Base-by-base conservation (phyloP, 164 flowering plant species). In the Chloranthus sessilifolius region DNA sequence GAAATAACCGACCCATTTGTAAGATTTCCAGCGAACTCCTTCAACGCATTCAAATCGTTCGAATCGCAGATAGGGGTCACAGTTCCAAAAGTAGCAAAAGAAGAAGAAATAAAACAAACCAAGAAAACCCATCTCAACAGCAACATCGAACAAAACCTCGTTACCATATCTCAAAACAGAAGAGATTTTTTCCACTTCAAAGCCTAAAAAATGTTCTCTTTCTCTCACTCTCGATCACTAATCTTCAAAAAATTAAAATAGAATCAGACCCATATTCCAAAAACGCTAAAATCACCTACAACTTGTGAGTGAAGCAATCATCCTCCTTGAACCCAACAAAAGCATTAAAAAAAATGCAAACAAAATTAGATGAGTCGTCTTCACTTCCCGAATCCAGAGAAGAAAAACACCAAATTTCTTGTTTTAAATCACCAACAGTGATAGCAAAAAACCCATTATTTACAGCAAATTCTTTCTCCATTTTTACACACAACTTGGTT, bases 1-100 rank as follows among this genome's bases (percentile, higher is more conserved):
- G 68, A 52, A 42, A 66, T 30, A 40, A 79, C 61, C 7, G 79
- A 68, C 25, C 81, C 82, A 57, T 70, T 60, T 16, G 71, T 68
- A 15, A 88, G 70, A 60, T 65, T 73, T 17, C 68, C 72, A 2
- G 81, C 82, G 47, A 88, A 81, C 53, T 77, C 77, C 61, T 63
- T 67, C 63, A 88, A 43, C 7, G 90, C 90, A 51, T 28, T 29
- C 28, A 73, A 29, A 59, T 85, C 94, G 38, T 52, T 60, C 4
- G 72, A 71, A 67, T 83, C 61, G 56, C 89, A 87, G 22, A 56
- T 43, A 54, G 33, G 72, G 25, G 43, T 26, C 15, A 50, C 41
- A 34, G 66, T 45, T 59, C 60, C 52, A 16, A 34, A 22, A 30
- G 57, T 48, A 37, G 69, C 52, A 69, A 59, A 52, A 52, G 50